Percentiles rank a stretch among this genome's conserved stretches.
Conservation (phyloP, 108 stramenopile species). For the Skeletonema tropicum region DNA sequence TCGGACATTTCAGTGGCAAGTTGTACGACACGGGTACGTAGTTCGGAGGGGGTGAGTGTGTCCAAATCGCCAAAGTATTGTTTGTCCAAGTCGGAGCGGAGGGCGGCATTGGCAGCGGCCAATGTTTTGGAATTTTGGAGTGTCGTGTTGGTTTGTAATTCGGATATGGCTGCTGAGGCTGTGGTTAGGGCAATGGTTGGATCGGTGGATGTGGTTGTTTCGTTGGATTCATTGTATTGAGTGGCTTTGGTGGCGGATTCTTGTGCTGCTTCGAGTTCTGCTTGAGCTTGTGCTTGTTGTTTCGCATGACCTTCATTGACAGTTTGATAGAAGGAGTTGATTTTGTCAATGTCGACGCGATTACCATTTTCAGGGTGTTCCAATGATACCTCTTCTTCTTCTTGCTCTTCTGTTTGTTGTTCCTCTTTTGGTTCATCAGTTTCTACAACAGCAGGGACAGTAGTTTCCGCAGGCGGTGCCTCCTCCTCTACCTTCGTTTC, state of each 20-base stretch:
- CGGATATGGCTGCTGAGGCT: conserved; percentile 28
- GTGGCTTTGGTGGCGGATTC: conserved; percentile 34
- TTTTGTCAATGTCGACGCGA: conserved; percentile 32
- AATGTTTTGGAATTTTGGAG: conserved; percentile 21
- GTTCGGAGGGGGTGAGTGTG: conserved; percentile 43
- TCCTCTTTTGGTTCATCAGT: conserved; percentile 2
- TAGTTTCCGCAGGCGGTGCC: not conserved
- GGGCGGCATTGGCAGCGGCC: conserved; percentile 22
- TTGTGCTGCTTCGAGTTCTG: conserved; percentile 36
- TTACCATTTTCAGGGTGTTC: conserved; percentile 53
- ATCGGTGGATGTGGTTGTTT: conserved; percentile 11
- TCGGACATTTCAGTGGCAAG: conserved; percentile 78
- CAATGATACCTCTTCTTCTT: conserved; percentile 12
- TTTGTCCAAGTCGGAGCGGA: conserved; percentile 51
- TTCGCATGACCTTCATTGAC: conserved; percentile 32
- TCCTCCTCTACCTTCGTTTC: not conserved
- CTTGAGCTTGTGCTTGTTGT: conserved; percentile 8
- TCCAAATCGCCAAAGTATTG: conserved; percentile 61
- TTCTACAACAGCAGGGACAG: not conserved
- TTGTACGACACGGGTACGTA: conserved; percentile 74
- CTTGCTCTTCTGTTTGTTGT: conserved; percentile 9
- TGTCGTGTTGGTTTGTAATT: conserved; percentile 22
- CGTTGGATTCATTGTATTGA: conserved; percentile 26
- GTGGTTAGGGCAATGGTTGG: conserved; percentile 10
- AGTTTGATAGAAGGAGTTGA: not conserved